phyloP scores from a whole-genome alignment of 2,329 filamentous ascomycete species.

The Canariomyces notabilis region DNA sequence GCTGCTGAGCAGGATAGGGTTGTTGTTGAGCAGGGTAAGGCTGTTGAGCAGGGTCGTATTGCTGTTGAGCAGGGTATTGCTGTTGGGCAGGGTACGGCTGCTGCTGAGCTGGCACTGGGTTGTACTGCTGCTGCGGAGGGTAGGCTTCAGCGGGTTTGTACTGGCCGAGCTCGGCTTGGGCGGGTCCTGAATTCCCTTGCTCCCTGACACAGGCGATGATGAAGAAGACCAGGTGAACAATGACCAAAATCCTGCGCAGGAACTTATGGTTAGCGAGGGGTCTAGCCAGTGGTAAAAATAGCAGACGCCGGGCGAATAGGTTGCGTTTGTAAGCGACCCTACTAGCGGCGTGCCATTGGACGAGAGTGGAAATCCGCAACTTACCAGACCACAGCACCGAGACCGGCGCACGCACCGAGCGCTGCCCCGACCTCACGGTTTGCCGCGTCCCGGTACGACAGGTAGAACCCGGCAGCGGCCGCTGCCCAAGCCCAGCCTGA shows the following conservation, averaged over 20 bases:
- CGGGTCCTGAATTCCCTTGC: constrained; percentile 14
- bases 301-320: not conserved
- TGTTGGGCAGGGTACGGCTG: constrained; percentile 9
- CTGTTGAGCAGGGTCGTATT: constrained; percentile 1
- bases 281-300: not conserved
- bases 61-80: constrained; percentile 7
- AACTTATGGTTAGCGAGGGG: not conserved
- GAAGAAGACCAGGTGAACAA: constrained; percentile 37
- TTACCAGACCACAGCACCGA: constrained; percentile 40
- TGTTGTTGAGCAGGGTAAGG: constrained; percentile 7
- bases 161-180: constrained; percentile 30
- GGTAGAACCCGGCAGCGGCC: constrained; percentile 23
- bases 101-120: constrained; percentile 2
- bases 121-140: constrained; percentile 8
- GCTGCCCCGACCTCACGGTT: constrained; percentile 28
- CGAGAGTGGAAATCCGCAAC: constrained; percentile 6
- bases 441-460: constrained; percentile 24
- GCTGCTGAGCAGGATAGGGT: constrained; percentile 9
- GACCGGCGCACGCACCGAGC: constrained; percentile 36
- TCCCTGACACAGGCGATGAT: constrained; percentile 30
- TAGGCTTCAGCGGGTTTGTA: constrained; percentile 24
- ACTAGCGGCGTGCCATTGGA: not conserved
- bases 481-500: constrained; percentile 38
- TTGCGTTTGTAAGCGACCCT: not conserved
- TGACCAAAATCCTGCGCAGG: constrained; percentile 33